A percentile compares a stretch with the other conserved stretches of the same genome.
phyloP scores from a whole-genome alignment of 1,284 basidiomycete genomes.

The Heliocybe sulcata region DNA sequence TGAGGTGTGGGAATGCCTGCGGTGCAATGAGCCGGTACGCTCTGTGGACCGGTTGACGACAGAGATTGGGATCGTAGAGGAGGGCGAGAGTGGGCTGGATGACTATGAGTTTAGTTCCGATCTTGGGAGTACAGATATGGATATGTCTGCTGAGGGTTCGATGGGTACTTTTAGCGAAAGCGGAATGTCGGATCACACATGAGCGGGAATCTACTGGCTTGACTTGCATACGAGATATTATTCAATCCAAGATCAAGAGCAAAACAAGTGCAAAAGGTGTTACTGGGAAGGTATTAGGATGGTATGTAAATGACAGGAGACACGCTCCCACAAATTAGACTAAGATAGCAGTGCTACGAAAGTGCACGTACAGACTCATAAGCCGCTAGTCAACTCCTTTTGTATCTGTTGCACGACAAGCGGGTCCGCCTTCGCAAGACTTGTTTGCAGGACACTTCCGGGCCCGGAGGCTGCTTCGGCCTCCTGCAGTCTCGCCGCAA shows the following conservation, averaged over 20 bases:
- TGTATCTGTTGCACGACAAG: constrained; percentile 64
- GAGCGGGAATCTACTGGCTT: not conserved
- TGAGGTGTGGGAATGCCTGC: constrained; percentile 70
- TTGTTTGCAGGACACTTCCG: constrained; percentile 44
- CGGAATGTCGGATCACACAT: not conserved
- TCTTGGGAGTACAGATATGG: constrained; percentile 15
- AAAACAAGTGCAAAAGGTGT: too few relatives aligned
- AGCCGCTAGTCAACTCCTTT: constrained; percentile 30
- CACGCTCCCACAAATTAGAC: too few relatives aligned
- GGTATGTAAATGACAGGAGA: too few relatives aligned
- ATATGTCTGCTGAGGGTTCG: constrained; percentile 36
- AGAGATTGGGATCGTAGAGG: constrained; percentile 11
- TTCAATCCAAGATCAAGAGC: too few relatives aligned
- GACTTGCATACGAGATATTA: not conserved
- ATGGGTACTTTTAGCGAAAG: constrained; percentile 23
- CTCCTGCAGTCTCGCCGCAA: constrained; percentile 50
- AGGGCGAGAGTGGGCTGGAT: constrained; percentile 21
- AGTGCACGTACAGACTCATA: not conserved
- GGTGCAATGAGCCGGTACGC: constrained; percentile 59
- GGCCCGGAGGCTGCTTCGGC: constrained; percentile 52
- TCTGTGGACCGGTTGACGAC: constrained; percentile 36
- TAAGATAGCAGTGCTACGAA: not conserved
- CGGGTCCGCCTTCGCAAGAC: constrained; percentile 60
- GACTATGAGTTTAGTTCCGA: constrained; percentile 14
- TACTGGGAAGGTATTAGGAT: not conserved